Conservation (phyloP, 805 yeast genomes). For the Spathaspora sp. region DNA sequence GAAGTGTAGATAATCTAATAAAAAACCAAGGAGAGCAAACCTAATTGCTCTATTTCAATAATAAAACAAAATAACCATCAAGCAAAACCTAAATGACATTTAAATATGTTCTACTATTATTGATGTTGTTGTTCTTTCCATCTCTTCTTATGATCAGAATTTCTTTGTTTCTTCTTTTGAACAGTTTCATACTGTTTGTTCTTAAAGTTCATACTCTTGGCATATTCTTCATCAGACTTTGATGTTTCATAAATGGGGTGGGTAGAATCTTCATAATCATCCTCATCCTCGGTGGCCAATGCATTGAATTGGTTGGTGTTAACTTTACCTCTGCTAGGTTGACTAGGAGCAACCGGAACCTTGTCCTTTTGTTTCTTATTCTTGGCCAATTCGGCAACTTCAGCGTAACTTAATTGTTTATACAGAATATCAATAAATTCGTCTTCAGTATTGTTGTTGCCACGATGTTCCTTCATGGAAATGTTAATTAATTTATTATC, state of each 20-base stretch:
- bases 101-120: not conserved
- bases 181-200: conserved; percentile 15
- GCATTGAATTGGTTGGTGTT: conserved; percentile 13
- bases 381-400: conserved; percentile 33
- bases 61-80: not conserved
- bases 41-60: not conserved
- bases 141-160: not conserved
- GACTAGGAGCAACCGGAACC: conserved; percentile 3
- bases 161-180: conserved; percentile 16
- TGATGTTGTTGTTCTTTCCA: not conserved
- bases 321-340: conserved; percentile 8
- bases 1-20: not conserved
- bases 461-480: conserved; percentile 26
- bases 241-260: conserved; percentile 8
- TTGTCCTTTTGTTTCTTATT: conserved; percentile 14
- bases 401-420: conserved; percentile 41
- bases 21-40: not conserved
- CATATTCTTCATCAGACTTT: conserved; percentile 7
- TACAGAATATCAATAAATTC: conserved; percentile 33
- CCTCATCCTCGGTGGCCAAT: conserved; percentile 12
- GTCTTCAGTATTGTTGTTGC: not conserved
- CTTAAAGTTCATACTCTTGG: conserved; percentile 5
- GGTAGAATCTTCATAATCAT: conserved; percentile 10
- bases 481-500: conserved; percentile 26
- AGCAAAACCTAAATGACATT: not conserved